Conservation (phyloP, 805 yeast genomes). For the Candida golubevii region DNA sequence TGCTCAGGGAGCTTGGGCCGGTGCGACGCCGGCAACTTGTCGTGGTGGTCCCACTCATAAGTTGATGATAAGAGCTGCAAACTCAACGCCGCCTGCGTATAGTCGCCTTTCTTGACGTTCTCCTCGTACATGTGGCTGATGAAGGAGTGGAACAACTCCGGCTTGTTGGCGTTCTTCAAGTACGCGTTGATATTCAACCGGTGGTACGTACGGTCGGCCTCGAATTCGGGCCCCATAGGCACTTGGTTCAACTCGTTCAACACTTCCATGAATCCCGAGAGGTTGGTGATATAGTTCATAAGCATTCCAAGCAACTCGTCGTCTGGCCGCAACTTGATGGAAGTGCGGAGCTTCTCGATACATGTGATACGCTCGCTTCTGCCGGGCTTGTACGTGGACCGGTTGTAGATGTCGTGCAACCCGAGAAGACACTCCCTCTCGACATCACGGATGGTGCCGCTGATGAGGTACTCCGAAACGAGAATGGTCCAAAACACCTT, state of each 20-base stretch:
- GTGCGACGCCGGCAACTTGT: slow-evolving; percentile 48
- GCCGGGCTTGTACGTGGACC: slow-evolving; percentile 54
- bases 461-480: slow-evolving; percentile 59
- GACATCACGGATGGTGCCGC: slow-evolving; percentile 54
- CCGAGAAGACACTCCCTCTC: slow-evolving; percentile 63
- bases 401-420: slow-evolving; percentile 58
- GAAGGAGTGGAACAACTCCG: slow-evolving; percentile 76
- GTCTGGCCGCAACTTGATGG: slow-evolving; percentile 54
- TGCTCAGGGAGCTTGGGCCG: slow-evolving; percentile 78
- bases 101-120: slow-evolving; percentile 56
- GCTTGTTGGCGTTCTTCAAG: slow-evolving; percentile 71
- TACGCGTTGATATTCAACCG: slow-evolving; percentile 71
- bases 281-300: slow-evolving; percentile 46
- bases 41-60: slow-evolving; percentile 66
- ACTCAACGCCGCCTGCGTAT: slow-evolving; percentile 78
- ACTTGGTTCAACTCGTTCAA: slow-evolving; percentile 66
- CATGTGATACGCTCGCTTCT: slow-evolving; percentile 51
- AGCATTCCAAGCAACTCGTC: slow-evolving; percentile 57
- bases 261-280: slow-evolving; percentile 59
- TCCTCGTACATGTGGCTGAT: slow-evolving; percentile 69
- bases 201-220: slow-evolving; percentile 81
- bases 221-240: slow-evolving; percentile 79
- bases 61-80: slow-evolving; percentile 74
- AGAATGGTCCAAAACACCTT: slow-evolving; percentile 67
- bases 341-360: slow-evolving; percentile 44